Conservation (phyloP, 306 rosid species). For the Castanea crenata region DNA sequence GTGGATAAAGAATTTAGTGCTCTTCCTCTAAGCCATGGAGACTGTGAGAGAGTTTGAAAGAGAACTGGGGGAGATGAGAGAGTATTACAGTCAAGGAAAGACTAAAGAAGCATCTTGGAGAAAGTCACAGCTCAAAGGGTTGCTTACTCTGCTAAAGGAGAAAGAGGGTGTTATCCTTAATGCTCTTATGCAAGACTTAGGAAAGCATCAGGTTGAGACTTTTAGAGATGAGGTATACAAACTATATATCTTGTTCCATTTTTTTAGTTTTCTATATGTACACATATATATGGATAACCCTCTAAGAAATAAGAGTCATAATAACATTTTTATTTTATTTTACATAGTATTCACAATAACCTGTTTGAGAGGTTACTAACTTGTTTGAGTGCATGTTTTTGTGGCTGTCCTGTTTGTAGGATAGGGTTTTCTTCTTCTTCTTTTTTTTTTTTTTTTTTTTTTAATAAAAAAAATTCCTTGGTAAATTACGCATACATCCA, state of each 20-base stretch:
- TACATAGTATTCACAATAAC: too few species aligned
- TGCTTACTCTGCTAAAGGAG: conserved; percentile 38
- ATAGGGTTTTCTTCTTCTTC: too few species aligned
- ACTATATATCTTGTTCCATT: background rate
- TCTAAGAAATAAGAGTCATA: background rate
- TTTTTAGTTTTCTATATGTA: background rate
- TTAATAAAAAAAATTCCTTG: too few species aligned
- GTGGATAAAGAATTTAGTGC: background rate
- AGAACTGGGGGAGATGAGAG: conserved; percentile 42
- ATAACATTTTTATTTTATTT: background rate
- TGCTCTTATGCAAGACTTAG: conserved; percentile 63
- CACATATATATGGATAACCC: background rate
- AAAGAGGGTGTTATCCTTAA: conserved; percentile 42
- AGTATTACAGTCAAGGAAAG: conserved; percentile 45
- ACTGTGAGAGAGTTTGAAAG: conserved; percentile 19
- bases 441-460: too few species aligned
- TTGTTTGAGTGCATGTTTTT: too few species aligned
- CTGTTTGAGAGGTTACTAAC: too few species aligned
- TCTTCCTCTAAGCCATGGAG: conserved; percentile 21
- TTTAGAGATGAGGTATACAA: conserved; percentile 65
- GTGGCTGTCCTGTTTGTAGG: too few species aligned
- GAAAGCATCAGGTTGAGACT: conserved; percentile 69
- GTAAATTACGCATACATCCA: too few species aligned
- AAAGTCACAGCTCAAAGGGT: conserved; percentile 54
- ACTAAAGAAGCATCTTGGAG: conserved; percentile 76